Percentiles rank a stretch among this genome's conserved stretches.
These are phyloP conservation scores for Nigrospora sphaerica DNA, from an alignment of 2,329 filamentous ascomycete species.

Conservation along the genomic window DNA sequence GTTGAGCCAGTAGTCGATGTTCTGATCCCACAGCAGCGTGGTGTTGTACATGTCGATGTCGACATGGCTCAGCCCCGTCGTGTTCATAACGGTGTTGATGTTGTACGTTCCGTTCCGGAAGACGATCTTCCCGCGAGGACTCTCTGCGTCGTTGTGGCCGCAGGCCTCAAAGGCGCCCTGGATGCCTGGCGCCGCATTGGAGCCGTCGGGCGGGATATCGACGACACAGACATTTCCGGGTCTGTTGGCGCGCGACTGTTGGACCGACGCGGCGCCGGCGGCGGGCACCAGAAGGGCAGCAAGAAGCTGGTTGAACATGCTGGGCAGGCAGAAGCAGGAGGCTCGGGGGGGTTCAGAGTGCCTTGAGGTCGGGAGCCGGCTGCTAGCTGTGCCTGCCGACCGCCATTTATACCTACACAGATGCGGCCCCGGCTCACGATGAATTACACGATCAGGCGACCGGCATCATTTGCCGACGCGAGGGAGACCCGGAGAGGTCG, in stretches of 20 bases:
- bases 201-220: background rate
- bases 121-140: slow-evolving; percentile 22
- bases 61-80: slow-evolving; percentile 29
- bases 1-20: slow-evolving; percentile 44
- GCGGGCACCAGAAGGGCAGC: background rate
- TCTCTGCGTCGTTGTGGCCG: slow-evolving; percentile 15
- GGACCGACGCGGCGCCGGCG: background rate
- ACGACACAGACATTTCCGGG: background rate
- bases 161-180: slow-evolving; percentile 31
- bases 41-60: slow-evolving; percentile 31
- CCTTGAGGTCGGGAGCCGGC: too few species aligned
- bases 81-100: slow-evolving; percentile 36
- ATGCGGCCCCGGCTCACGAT: too few species aligned
- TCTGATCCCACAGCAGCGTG: slow-evolving; percentile 32
- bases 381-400: too few species aligned
- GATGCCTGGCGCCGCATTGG: slow-evolving; percentile 33
- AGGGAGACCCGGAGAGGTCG: too few species aligned
- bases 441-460: too few species aligned
- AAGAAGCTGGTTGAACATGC: background rate
- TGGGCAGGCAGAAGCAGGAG: background rate
- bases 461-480: too few species aligned
- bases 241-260: background rate
- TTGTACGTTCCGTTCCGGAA: slow-evolving; percentile 36
- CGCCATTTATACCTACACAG: too few species aligned
- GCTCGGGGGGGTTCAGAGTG: too few species aligned